phyloP scores from a whole-genome alignment of 2,329 filamentous ascomycete genomes.

The Fusarium secorum region DNA sequence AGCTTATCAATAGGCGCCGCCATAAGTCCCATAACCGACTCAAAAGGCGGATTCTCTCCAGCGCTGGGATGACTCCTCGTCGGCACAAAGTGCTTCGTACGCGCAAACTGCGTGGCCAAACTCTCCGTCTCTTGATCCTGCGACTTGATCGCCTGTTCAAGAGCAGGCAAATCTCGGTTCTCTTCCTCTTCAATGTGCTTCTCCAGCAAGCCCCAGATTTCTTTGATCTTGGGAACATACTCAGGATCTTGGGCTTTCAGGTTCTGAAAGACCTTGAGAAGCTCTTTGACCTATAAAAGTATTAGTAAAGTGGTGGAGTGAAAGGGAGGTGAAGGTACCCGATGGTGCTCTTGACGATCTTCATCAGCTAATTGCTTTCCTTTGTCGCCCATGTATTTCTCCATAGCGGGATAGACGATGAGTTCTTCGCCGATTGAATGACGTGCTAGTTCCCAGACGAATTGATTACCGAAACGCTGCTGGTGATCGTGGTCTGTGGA shows the following conservation, averaged over 20 bases:
- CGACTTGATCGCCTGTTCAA: slow-evolving; percentile 53
- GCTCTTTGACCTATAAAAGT: slow-evolving; percentile 56
- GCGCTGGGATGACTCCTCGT: slow-evolving; percentile 60
- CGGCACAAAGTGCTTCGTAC: slow-evolving; percentile 63
- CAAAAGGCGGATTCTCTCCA: slow-evolving; percentile 62
- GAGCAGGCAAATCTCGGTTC: slow-evolving; percentile 54
- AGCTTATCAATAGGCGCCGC: slow-evolving; percentile 65
- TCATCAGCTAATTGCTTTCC: slow-evolving; percentile 56
- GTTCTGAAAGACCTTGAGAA: slow-evolving; percentile 58
- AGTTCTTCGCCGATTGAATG: slow-evolving; percentile 59
- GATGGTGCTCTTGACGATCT: slow-evolving; percentile 57
- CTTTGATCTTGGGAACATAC: slow-evolving; percentile 54
- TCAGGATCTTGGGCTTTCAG: slow-evolving; percentile 50
- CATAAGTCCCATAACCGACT: slow-evolving; percentile 62
- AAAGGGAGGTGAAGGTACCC: slow-evolving; percentile 39
- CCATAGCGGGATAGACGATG: slow-evolving; percentile 62
- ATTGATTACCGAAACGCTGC: slow-evolving; percentile 55
- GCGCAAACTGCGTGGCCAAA: slow-evolving; percentile 52
- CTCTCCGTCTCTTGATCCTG: slow-evolving; percentile 39
- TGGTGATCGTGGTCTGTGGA: slow-evolving; percentile 48
- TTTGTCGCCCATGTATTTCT: slow-evolving; percentile 53
- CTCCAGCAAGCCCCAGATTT: slow-evolving; percentile 53
- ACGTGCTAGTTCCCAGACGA: slow-evolving; percentile 58
- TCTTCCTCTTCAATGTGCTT: slow-evolving; percentile 62
- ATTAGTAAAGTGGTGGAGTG: too few species aligned